phyloP scores from a whole-genome alignment of 345 rosid species.

The Murraya koenigii region DNA sequence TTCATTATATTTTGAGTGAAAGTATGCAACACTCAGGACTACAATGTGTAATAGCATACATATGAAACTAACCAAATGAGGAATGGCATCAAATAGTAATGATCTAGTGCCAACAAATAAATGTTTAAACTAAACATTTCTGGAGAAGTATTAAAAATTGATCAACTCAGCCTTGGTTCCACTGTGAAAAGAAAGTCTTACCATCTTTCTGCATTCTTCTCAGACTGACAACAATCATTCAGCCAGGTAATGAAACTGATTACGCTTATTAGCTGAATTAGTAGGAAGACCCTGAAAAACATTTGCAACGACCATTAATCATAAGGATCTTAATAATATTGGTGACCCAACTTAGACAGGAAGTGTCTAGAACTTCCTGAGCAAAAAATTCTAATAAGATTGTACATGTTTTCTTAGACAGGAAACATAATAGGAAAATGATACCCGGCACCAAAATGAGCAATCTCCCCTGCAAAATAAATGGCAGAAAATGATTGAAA shows the following conservation, averaged over 20 bases:
- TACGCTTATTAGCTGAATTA: slow-evolving; percentile 84
- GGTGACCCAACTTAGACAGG: slow-evolving; percentile 6
- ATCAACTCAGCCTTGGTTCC: not conserved
- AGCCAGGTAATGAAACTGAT: slow-evolving; percentile 93
- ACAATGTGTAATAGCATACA: not conserved
- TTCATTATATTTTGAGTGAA: not conserved
- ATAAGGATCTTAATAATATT: not conserved
- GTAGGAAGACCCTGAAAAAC: slow-evolving; percentile 79
- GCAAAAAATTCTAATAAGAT: slow-evolving; percentile 20
- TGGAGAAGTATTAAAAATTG: not conserved
- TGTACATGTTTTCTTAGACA: slow-evolving; percentile 19
- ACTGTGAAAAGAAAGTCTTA: slow-evolving; percentile 21
- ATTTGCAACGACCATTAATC: slow-evolving; percentile 8
- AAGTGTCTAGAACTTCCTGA: slow-evolving; percentile 13
- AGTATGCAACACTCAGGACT: not conserved
- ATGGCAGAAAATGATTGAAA: not conserved
- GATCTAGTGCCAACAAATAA: not conserved
- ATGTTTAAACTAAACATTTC: not conserved
- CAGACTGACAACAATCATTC: slow-evolving; percentile 64
- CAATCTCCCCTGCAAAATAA: slow-evolving; percentile 73
- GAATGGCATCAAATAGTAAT: not conserved
- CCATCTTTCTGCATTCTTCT: slow-evolving; percentile 72
- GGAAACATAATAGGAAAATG: slow-evolving; percentile 22
- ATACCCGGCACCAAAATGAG: slow-evolving; percentile 99
- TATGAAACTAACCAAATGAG: not conserved